These are phyloP conservation scores for Anthoceros angustus DNA, from an alignment of 225 moss, liverwort and hornwort genomes.

Conservation along the genomic window DNA sequence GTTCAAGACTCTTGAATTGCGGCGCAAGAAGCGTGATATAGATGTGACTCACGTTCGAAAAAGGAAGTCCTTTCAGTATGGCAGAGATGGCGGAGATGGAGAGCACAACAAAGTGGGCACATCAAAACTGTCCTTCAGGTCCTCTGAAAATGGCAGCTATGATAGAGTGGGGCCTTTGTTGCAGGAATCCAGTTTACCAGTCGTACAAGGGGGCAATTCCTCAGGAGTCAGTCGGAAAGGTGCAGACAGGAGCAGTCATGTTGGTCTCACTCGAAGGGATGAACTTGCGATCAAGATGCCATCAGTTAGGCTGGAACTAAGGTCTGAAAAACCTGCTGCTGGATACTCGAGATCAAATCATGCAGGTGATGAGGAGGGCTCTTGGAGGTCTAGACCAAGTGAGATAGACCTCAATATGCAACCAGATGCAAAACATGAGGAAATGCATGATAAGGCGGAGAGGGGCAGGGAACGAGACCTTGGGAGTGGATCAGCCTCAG, in stretches of 20 bases:
- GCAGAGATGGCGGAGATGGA: not conserved
- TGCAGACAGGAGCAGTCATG: not conserved
- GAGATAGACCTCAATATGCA: constrained; percentile 4
- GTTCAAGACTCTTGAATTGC: constrained; percentile 89
- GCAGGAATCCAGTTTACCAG: not conserved
- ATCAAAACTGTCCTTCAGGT: not conserved
- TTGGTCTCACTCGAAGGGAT: not conserved
- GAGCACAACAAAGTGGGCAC: not conserved
- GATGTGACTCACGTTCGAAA: not conserved
- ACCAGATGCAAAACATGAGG: constrained; percentile 2
- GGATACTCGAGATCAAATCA: not conserved
- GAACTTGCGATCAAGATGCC: not conserved
- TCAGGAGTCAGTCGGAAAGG: not conserved
- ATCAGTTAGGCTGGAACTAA: constrained; percentile 2
- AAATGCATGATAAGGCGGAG: not conserved
- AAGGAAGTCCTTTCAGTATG: not conserved
- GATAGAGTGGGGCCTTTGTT: not conserved
- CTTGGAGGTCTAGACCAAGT: not conserved
- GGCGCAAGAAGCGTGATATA: constrained; percentile 66
- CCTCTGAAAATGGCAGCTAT: not conserved
- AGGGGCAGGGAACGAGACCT: not conserved
- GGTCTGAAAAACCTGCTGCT: not conserved
- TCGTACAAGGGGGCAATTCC: not conserved
- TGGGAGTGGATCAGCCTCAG: not conserved
- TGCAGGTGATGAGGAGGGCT: not conserved